Evolutionary conservation across 1,284 basidiomycete genomes (phyloP).

Genomic region (Entoloma clypeatum): DNA sequence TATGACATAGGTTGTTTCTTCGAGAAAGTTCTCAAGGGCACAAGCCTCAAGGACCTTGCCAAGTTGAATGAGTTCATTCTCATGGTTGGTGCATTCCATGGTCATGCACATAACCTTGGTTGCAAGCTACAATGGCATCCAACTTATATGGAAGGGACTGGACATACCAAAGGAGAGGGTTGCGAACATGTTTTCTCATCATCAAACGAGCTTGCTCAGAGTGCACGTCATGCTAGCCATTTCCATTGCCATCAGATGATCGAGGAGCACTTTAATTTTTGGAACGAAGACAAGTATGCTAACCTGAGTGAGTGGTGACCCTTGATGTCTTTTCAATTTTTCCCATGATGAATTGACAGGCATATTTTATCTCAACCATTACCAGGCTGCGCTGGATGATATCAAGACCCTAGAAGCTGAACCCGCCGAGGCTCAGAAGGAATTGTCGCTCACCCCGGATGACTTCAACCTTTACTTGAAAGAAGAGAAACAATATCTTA

Average conservation of each 20-base stretch:
- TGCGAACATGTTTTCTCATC: conserved; percentile 29
- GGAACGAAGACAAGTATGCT: conserved; percentile 7
- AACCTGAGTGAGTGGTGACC: conserved; percentile 6
- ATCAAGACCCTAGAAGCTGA: conserved; percentile 2
- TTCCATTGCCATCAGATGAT: conserved; percentile 24
- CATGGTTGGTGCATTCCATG: conserved; percentile 33
- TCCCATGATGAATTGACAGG: conserved; percentile 2
- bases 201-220: conserved; percentile 26
- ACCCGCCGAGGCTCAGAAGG: background rate
- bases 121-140: conserved; percentile 33
- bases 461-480: conserved; percentile 1
- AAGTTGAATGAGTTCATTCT: conserved; percentile 7
- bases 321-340: background rate
- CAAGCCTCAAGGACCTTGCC: conserved; percentile 12
- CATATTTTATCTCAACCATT: conserved; percentile 5
- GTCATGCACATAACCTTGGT: conserved; percentile 30
- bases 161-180: conserved; percentile 31
- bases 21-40: conserved; percentile 15
- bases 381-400: conserved; percentile 1
- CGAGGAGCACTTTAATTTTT: conserved; percentile 9
- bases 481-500: conserved; percentile 5
- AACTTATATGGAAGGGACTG: conserved; percentile 26
- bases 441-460: conserved; percentile 4
- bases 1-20: conserved; percentile 28
- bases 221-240: conserved; percentile 13